phyloP scores from a whole-genome alignment of 257 asterid genomes.

The Eustoma russellianum region DNA sequence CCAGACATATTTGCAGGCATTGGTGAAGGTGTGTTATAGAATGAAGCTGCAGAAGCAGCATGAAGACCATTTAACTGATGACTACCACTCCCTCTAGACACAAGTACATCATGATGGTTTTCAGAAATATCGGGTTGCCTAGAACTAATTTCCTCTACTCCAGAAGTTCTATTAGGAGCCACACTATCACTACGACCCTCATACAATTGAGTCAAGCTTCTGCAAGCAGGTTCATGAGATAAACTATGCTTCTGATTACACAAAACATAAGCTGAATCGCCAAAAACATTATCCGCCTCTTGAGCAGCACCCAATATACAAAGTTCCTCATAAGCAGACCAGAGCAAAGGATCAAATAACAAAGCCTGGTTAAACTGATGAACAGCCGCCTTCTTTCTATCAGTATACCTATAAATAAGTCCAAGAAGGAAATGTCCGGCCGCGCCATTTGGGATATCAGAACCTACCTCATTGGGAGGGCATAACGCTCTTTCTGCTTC shows the following conservation, averaged over 20 bases:
- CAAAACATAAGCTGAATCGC: conserved; percentile 78
- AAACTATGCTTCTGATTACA: conserved; percentile 49
- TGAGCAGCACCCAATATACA: conserved; percentile 64
- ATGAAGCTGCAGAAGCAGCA: conserved; percentile 25
- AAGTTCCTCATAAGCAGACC: conserved; percentile 97
- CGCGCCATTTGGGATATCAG: conserved; percentile 98
- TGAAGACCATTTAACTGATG: conserved; percentile 47
- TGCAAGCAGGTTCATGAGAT: too few relatives aligned
- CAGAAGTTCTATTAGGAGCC: conserved; percentile 33
- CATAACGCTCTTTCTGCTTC: conserved; percentile 82
- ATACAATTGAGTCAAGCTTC: conserved; percentile 25
- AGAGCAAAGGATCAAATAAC: conserved; percentile 78
- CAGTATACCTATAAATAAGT: conserved; percentile 91
- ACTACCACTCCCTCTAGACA: conserved; percentile 13
- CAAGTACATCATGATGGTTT: conserved; percentile 38
- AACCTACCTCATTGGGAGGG: conserved; percentile 35
- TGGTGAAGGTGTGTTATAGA: conserved; percentile 88
- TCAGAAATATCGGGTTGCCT: conserved; percentile 70
- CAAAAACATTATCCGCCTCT: conserved; percentile 79
- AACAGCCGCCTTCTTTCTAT: conserved; percentile 74
- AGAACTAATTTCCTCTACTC: conserved; percentile 65
- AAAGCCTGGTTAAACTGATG: conserved; percentile 91
- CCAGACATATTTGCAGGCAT: conserved; percentile 78
- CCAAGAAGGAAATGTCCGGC: conserved; percentile 98
- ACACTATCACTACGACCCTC: conserved; percentile 40